Percentiles rank a stretch among this genome's conserved stretches.
phyloP scores from a whole-genome alignment of 2,329 filamentous ascomycete species.

The Fusarium penzigii region DNA sequence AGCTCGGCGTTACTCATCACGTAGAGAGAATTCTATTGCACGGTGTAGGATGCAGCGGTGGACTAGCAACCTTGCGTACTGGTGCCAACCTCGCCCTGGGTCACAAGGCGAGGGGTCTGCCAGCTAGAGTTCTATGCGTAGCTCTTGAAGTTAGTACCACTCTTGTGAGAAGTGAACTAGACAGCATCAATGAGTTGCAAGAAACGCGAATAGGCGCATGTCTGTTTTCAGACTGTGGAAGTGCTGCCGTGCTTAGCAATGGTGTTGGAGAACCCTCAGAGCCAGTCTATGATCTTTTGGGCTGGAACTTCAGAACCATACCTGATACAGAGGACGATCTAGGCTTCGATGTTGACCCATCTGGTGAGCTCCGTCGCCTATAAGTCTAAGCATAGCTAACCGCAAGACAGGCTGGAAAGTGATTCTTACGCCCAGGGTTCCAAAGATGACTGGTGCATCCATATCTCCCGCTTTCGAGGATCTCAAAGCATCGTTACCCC shows the following conservation, averaged over 20 bases:
- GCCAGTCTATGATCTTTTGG: conserved; percentile 60
- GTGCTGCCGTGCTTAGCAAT: conserved; percentile 65
- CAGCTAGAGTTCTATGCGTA: conserved; percentile 65
- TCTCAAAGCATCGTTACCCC: conserved; percentile 50
- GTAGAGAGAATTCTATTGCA: conserved; percentile 67
- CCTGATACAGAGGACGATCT: conserved; percentile 63
- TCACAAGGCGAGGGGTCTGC: conserved; percentile 56
- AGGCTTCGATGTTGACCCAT: conserved; percentile 64
- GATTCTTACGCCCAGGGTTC: conserved; percentile 61
- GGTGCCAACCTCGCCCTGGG: conserved; percentile 68
- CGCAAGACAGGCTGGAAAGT: conserved; percentile 61
- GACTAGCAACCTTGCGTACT: conserved; percentile 61
- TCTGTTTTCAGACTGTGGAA: conserved; percentile 72
- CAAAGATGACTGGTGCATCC: conserved; percentile 52
- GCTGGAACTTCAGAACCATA: conserved; percentile 65
- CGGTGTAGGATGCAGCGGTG: conserved; percentile 66
- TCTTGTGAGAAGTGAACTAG: conserved; percentile 64
- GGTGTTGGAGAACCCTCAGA: conserved; percentile 50
- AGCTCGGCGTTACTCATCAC: conserved; percentile 56
- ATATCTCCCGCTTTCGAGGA: conserved; percentile 56
- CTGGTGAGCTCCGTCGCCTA: conserved; percentile 41
- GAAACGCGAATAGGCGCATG: conserved; percentile 65
- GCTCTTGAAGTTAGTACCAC: conserved; percentile 64
- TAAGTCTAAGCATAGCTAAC: conserved; percentile 14
- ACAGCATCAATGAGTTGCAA: conserved; percentile 59